Percentiles rank a stretch among this genome's conserved stretches.
These are phyloP conservation scores for Suhomyces kunorum DNA, from an alignment of 1,139 yeast species.

Conservation along the genomic window DNA sequence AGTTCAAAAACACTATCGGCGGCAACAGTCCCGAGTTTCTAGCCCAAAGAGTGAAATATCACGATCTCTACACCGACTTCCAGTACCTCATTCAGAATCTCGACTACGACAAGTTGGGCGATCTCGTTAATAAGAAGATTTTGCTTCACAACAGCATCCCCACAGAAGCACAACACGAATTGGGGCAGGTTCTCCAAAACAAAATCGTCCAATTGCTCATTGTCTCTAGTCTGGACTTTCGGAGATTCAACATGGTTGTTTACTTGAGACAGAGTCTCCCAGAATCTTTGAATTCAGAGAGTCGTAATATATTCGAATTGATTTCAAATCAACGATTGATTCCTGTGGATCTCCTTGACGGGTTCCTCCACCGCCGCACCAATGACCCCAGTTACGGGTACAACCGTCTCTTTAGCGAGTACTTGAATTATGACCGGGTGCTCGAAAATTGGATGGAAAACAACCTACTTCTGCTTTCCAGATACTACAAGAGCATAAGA, in stretches of 20 bases:
- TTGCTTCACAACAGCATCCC: conserved; percentile 26
- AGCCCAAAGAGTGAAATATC: conserved; percentile 17
- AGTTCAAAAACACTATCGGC: background rate
- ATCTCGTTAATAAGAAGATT: conserved; percentile 41
- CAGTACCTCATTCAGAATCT: conserved; percentile 27
- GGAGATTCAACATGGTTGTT: conserved; percentile 31
- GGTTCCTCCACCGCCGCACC: conserved; percentile 17
- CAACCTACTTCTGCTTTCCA: conserved; percentile 32
- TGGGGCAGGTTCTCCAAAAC: conserved; percentile 17
- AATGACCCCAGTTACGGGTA: conserved; percentile 6
- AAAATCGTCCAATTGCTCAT: conserved; percentile 35
- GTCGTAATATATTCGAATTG: conserved; percentile 13
- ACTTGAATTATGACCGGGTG: conserved; percentile 20
- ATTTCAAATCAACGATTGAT: conserved; percentile 21
- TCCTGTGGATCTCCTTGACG: conserved; percentile 19
- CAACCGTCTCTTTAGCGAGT: conserved; percentile 12
- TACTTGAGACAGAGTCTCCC: conserved; percentile 22
- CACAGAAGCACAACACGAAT: conserved; percentile 6
- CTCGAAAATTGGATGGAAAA: conserved; percentile 32
- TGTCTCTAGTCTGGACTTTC: conserved; percentile 38
- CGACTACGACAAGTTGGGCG: conserved; percentile 30
- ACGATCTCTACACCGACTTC: conserved; percentile 35
- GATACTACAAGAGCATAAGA: conserved; percentile 32
- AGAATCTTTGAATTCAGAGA: background rate
- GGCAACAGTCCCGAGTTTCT: background rate